Evolutionary conservation across 768 basidiomycete species (phyloP).

Genomic region (Boletus rex-veris): DNA sequence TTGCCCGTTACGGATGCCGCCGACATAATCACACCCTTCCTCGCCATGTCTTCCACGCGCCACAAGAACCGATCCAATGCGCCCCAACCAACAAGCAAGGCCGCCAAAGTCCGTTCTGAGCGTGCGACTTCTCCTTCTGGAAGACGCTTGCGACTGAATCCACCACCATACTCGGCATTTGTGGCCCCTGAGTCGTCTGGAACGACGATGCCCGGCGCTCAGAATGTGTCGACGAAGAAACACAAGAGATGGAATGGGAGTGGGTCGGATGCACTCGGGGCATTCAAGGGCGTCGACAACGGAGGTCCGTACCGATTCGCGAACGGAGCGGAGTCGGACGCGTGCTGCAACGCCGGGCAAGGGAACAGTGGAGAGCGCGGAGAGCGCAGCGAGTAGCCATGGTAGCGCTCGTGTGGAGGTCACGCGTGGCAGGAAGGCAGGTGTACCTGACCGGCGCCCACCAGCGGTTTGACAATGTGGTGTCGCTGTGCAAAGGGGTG

Average conservation of each 20-base stretch:
- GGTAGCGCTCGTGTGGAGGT: background rate
- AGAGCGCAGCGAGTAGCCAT: background rate
- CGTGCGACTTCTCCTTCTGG: conserved; percentile 1
- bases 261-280: conserved; percentile 9
- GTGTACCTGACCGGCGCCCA: background rate
- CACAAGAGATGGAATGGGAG: background rate
- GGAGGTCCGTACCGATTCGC: background rate
- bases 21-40: conserved; percentile 25
- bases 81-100: background rate
- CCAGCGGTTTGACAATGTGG: conserved; percentile 6
- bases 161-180: conserved; percentile 24
- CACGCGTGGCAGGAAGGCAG: too few species aligned
- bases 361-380: background rate
- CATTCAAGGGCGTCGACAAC: conserved; percentile 5
- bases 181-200: background rate
- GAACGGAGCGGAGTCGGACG: background rate
- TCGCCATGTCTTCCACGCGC: conserved; percentile 4
- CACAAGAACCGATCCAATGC: background rate
- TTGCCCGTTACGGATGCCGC: conserved; percentile 14
- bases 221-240: conserved; percentile 1
- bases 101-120: conserved; percentile 4
- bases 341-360: background rate
- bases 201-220: background rate
- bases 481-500: too few species aligned
- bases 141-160: conserved; percentile 23